Evolutionary conservation across 2,329 filamentous ascomycete genomes (phyloP).

Genomic region (Ophiostoma sp.): DNA sequence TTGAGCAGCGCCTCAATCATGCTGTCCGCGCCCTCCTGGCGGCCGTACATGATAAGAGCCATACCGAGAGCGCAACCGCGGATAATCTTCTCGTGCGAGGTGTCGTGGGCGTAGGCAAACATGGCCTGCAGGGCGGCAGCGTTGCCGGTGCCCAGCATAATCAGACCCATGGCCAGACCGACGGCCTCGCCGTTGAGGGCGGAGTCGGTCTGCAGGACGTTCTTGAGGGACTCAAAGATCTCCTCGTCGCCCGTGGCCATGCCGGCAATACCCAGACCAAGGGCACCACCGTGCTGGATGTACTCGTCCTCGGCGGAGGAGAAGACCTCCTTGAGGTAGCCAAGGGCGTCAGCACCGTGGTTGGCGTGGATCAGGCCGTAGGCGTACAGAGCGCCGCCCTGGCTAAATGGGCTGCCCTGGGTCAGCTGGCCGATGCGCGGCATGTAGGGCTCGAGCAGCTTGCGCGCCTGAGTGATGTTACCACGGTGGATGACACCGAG

Average conservation of each 20-base stretch:
- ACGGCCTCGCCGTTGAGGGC: conserved; percentile 97
- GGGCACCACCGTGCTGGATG: conserved; percentile 92
- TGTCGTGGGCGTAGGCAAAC: conserved; percentile 97
- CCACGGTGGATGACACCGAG: conserved; percentile 95
- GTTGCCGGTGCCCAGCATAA: conserved; percentile 98
- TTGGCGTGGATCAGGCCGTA: conserved; percentile 97
- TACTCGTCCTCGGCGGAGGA: conserved; percentile 80
- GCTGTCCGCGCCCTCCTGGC: conserved; percentile 91
- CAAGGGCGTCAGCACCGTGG: conserved; percentile 85
- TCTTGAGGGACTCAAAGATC: conserved; percentile 88
- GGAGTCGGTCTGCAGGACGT: conserved; percentile 87
- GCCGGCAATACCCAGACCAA: conserved; percentile 92
- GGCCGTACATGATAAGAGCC: conserved; percentile 97
- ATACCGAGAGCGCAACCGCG: conserved; percentile 93
- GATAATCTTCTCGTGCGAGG: conserved; percentile 98
- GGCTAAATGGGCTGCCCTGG: conserved; percentile 87
- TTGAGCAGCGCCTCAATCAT: conserved; percentile 90
- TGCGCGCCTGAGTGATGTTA: conserved; percentile 89
- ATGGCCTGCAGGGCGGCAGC: conserved; percentile 91
- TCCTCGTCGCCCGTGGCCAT: conserved; percentile 93
- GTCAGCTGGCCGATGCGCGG: conserved; percentile 73
- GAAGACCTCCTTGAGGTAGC: conserved; percentile 76
- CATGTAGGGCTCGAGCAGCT: conserved; percentile 91
- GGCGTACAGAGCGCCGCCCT: conserved; percentile 92
- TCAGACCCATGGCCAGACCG: conserved; percentile 91